Evolutionary conservation across 306 rosid species (phyloP).

Genomic region (Pachyrhizus erosus): DNA sequence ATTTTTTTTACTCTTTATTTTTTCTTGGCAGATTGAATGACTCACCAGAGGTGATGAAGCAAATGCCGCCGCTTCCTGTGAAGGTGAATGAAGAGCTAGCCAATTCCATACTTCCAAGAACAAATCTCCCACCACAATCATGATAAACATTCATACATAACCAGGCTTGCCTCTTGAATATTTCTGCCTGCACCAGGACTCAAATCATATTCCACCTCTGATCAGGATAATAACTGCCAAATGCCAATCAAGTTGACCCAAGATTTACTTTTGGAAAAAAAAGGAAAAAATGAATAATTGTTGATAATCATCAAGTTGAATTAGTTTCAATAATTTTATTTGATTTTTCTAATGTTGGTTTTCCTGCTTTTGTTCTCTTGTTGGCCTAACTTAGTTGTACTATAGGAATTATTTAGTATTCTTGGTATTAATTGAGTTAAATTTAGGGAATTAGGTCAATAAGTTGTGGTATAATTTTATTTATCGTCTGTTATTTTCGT

Average conservation of each 20-base stretch:
- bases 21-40: conserved; percentile 63
- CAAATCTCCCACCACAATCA: conserved; percentile 65
- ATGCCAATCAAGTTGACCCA: conserved; percentile 54
- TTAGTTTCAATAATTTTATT: conserved; percentile 40
- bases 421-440: conserved; percentile 46
- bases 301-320: conserved; percentile 47
- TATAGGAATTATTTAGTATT: conserved; percentile 58
- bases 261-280: conserved; percentile 30
- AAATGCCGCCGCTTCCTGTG: conserved; percentile 94
- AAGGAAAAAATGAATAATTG: conserved; percentile 45
- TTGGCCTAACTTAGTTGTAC: conserved; percentile 49
- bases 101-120: conserved; percentile 72
- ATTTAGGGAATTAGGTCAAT: conserved; percentile 51
- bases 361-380: conserved; percentile 40
- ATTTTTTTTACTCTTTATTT: background rate
- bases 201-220: conserved; percentile 32
- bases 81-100: conserved; percentile 91
- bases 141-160: conserved; percentile 45
- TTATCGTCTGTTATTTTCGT: conserved; percentile 36
- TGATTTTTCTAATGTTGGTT: conserved; percentile 38
- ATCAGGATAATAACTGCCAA: conserved; percentile 38
- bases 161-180: conserved; percentile 37
- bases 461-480: conserved; percentile 46
- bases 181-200: conserved; percentile 39
- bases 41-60: conserved; percentile 91